These are phyloP conservation scores for Saccharomyces eubayanus DNA, from an alignment of 805 yeast genomes.

Conservation along the genomic window DNA sequence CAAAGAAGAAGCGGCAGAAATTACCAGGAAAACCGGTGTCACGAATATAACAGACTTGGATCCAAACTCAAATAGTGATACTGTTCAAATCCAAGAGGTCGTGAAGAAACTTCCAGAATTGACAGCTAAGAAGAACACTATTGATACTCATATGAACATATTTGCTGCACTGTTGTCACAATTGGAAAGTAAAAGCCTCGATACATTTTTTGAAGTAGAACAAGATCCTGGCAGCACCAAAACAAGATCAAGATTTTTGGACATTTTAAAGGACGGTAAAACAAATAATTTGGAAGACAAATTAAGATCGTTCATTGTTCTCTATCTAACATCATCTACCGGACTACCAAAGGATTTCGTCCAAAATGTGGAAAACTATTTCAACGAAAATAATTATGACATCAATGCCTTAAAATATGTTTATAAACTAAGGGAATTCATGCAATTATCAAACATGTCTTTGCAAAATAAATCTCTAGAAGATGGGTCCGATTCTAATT, in stretches of 20 bases:
- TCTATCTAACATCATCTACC: conserved; percentile 46
- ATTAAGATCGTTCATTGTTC: conserved; percentile 79
- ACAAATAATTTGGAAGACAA: conserved; percentile 70
- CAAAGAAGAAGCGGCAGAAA: conserved; percentile 78
- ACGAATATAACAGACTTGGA: conserved; percentile 69
- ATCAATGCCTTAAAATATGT: conserved; percentile 62
- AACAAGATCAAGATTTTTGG: conserved; percentile 50
- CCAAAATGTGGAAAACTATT: conserved; percentile 54
- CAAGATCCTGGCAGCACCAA: conserved; percentile 54
- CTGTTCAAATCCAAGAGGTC: conserved; percentile 70
- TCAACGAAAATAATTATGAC: conserved; percentile 50
- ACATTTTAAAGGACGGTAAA: conserved; percentile 43
- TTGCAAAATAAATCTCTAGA: conserved; percentile 29
- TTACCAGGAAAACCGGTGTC: conserved; percentile 66
- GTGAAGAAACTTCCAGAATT: conserved; percentile 88
- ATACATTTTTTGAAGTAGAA: conserved; percentile 88
- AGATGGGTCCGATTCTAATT: conserved; percentile 28
- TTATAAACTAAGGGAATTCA: conserved; percentile 70
- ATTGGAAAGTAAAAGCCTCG: conserved; percentile 78
- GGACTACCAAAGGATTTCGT: conserved; percentile 39
- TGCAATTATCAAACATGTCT: conserved; percentile 44
- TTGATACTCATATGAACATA: conserved; percentile 96
- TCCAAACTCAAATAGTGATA: conserved; percentile 43
- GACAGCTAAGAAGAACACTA: conserved; percentile 75
- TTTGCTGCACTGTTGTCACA: conserved; percentile 76